phyloP scores from a whole-genome alignment of 179 eudicot species.

The Camellia oleifera region DNA sequence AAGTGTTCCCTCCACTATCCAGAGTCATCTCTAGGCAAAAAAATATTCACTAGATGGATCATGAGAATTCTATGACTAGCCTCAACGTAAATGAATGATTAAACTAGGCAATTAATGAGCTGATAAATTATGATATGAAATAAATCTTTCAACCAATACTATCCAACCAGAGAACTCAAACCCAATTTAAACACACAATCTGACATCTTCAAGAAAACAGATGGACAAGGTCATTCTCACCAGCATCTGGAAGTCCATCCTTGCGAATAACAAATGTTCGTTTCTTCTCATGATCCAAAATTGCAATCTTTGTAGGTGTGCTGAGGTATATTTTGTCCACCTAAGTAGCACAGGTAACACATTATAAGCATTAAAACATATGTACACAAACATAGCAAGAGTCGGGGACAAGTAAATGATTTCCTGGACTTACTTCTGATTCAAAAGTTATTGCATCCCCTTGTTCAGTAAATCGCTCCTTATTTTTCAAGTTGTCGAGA shows the following conservation, averaged over 20 bases:
- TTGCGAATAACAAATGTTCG: conserved; percentile 89
- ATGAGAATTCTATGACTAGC: conserved; percentile 5
- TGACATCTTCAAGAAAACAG: not conserved
- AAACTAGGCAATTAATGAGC: not conserved
- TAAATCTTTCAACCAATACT: not conserved
- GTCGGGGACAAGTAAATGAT: conserved; percentile 1
- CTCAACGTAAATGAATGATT: not conserved
- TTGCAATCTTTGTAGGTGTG: conserved; percentile 91
- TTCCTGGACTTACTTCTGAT: conserved; percentile 63
- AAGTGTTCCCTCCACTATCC: not conserved
- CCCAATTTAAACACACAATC: not conserved
- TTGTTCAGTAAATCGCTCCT: conserved; percentile 86
- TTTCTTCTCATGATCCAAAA: conserved; percentile 94
- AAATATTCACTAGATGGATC: not conserved
- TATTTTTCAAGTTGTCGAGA: conserved; percentile 78
- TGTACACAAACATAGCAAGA: conserved; percentile 12
- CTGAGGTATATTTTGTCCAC: conserved; percentile 91
- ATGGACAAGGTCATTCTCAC: conserved; percentile 35
- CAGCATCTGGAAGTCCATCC: conserved; percentile 99
- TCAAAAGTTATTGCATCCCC: conserved; percentile 97
- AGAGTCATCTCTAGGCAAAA: not conserved
- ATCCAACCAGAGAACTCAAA: not conserved
- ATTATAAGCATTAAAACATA: conserved; percentile 10
- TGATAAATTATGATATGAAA: not conserved
- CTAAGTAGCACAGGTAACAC: conserved; percentile 31